These are phyloP conservation scores for Leccinum aurantiacum DNA, from an alignment of 768 basidiomycete species.

Conservation along the genomic window DNA sequence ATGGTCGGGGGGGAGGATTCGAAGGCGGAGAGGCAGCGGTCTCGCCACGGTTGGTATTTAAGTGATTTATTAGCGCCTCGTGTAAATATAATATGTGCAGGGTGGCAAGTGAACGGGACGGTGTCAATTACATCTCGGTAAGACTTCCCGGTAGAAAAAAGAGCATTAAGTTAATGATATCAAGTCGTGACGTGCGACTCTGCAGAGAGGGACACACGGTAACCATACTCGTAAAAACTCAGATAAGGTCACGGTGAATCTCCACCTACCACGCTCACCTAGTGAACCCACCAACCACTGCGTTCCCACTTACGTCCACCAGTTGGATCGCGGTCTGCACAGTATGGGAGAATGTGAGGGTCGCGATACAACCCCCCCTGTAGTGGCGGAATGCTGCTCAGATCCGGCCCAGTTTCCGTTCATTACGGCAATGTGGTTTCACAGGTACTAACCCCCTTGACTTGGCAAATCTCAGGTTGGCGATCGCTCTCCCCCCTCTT, in stretches of 20 bases:
- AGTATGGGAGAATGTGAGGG: conserved; percentile 8
- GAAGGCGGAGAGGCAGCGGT: conserved; percentile 29
- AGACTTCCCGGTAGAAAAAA: conserved; percentile 25
- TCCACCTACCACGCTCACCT: background rate
- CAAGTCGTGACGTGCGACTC: conserved; percentile 21
- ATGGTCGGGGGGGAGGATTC: conserved; percentile 42
- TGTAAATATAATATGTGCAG: conserved; percentile 31
- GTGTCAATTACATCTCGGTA: conserved; percentile 35
- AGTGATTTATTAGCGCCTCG: conserved; percentile 34
- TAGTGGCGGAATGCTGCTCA: conserved; percentile 22
- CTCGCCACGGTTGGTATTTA: conserved; percentile 40
- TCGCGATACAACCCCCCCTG: conserved; percentile 8
- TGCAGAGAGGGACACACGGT: conserved; percentile 12
- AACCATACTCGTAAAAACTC: conserved; percentile 20
- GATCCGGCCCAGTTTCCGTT: conserved; percentile 14
- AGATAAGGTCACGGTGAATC: conserved; percentile 18
- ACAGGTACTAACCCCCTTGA: background rate
- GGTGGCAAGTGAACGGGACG: conserved; percentile 29
- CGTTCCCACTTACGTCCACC: conserved; percentile 19
- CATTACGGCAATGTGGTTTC: conserved; percentile 30
- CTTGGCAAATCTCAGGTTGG: conserved; percentile 23
- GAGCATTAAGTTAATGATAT: conserved; percentile 6
- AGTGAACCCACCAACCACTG: background rate
- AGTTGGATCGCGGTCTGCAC: background rate
- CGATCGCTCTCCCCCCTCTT: conserved; percentile 20